These are phyloP conservation scores for Orychophragmus violaceus DNA, from an alignment of 345 rosid species.

Conservation along the genomic window DNA sequence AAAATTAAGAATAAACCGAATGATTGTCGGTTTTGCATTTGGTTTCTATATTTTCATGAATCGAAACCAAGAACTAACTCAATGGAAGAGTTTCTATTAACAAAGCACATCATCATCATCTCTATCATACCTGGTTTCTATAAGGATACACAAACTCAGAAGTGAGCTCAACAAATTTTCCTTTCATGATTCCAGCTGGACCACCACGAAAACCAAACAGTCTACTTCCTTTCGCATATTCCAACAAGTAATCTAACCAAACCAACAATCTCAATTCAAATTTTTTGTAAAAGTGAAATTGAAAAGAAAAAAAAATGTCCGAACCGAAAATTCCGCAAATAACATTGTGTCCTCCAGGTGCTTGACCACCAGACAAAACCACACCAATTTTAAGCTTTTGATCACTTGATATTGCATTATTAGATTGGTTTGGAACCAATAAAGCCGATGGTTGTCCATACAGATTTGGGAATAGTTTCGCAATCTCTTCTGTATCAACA, in stretches of 20 bases:
- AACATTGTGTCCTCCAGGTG: constrained; percentile 99
- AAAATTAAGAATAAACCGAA: background rate
- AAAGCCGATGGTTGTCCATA: constrained; percentile 81
- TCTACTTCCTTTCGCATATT: constrained; percentile 61
- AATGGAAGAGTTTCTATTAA: background rate
- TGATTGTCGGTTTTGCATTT: background rate
- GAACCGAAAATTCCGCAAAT: constrained; percentile 84
- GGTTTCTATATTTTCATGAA: background rate
- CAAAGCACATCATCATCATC: background rate
- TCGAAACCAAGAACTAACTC: background rate
- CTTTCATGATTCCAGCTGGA: constrained; percentile 97
- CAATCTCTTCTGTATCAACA: constrained; percentile 60
- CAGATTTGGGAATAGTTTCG: constrained; percentile 69
- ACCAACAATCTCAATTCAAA: constrained; percentile 3
- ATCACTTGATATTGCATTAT: constrained; percentile 15
- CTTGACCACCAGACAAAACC: constrained; percentile 97
- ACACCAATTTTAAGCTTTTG: constrained; percentile 79
- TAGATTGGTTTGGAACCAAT: constrained; percentile 42
- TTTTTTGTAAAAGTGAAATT: background rate
- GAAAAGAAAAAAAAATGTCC: background rate
- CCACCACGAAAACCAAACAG: constrained; percentile 90
- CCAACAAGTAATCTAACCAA: constrained; percentile 74
- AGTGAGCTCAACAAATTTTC: constrained; percentile 66
- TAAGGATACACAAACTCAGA: constrained; percentile 70
- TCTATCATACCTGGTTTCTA: constrained; percentile 66